phyloP scores from a whole-genome alignment of 1,284 basidiomycete species.

The Papiliotrema fonsecae region DNA sequence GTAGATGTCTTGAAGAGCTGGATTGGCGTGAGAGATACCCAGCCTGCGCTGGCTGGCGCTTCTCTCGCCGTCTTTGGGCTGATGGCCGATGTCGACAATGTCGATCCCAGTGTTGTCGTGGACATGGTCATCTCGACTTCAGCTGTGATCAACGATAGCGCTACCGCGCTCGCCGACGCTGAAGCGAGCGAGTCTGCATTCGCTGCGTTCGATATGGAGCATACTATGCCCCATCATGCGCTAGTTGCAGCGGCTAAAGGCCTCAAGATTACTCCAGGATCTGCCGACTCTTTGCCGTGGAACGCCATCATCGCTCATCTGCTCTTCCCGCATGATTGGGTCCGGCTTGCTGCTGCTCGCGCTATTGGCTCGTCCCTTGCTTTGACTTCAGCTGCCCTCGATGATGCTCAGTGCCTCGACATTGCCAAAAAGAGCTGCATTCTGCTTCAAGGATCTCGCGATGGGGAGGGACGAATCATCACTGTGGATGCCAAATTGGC shows the following conservation, averaged over 20 bases:
- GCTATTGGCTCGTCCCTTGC: conserved; percentile 67
- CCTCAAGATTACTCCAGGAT: conserved; percentile 57
- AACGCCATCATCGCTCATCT: conserved; percentile 61
- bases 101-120: conserved; percentile 52
- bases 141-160: conserved; percentile 54
- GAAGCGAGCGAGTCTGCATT: conserved; percentile 49
- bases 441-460: conserved; percentile 66
- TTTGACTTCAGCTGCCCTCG: conserved; percentile 38
- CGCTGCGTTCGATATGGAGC: conserved; percentile 59
- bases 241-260: conserved; percentile 62
- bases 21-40: conserved; percentile 46
- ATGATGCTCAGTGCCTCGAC: conserved; percentile 57
- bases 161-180: conserved; percentile 44
- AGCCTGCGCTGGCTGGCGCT: conserved; percentile 47
- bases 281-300: conserved; percentile 59
- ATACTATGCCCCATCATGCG: conserved; percentile 80
- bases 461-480: conserved; percentile 26
- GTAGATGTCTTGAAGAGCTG: conserved; percentile 71
- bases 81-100: conserved; percentile 57
- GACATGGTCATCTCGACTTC: conserved; percentile 48
- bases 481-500: conserved; percentile 67
- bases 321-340: conserved; percentile 91
- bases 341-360: conserved; percentile 74
- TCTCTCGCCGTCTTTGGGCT: conserved; percentile 70
- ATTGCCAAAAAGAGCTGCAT: conserved; percentile 70